phyloP scores from a whole-genome alignment of 176 grass and related monocot genomes.

The Raddia distichophylla region DNA sequence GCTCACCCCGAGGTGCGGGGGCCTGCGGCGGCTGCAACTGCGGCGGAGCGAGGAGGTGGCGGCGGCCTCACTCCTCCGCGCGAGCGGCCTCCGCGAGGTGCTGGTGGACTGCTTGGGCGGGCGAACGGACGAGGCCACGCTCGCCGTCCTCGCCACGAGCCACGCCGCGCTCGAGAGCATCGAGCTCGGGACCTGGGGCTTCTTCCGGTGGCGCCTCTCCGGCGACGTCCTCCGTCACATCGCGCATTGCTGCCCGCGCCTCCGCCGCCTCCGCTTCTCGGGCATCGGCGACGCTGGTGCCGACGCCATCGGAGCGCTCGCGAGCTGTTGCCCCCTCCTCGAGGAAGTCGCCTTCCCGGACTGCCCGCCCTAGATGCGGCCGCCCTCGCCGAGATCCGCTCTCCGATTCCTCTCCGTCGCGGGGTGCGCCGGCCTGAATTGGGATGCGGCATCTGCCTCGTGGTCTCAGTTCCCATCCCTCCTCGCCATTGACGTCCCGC shows the following conservation, averaged over 20 bases:
- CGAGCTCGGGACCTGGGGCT: constrained; percentile 53
- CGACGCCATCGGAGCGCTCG: constrained; percentile 71
- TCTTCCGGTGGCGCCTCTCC: constrained; percentile 61
- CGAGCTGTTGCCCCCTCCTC: constrained; percentile 62
- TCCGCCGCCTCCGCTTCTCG: constrained; percentile 71
- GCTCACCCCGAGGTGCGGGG: constrained; percentile 64
- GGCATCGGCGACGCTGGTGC: constrained; percentile 76
- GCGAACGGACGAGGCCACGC: constrained; percentile 69
- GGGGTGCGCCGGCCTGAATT: constrained; percentile 78
- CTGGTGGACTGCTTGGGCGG: constrained; percentile 67
- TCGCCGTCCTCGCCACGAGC: constrained; percentile 76
- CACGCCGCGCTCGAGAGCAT: constrained; percentile 85
- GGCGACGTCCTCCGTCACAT: constrained; percentile 86
- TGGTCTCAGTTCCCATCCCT: constrained; percentile 87
- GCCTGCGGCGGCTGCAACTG: constrained; percentile 66
- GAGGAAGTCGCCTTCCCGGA: constrained; percentile 86
- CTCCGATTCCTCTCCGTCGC: constrained; percentile 82
- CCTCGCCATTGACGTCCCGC: constrained; percentile 74
- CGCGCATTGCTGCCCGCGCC: constrained; percentile 76
- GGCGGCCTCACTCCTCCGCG: constrained; percentile 59
- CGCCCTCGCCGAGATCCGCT: constrained; percentile 62
- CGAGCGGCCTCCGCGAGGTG: constrained; percentile 68
- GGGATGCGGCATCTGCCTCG: constrained; percentile 72
- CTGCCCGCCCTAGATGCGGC: constrained; percentile 71
- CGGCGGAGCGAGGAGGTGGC: constrained; percentile 57